Base-by-base conservation (phyloP, 2,329 filamentous ascomycete species). In the Penicillium brasilianum region DNA sequence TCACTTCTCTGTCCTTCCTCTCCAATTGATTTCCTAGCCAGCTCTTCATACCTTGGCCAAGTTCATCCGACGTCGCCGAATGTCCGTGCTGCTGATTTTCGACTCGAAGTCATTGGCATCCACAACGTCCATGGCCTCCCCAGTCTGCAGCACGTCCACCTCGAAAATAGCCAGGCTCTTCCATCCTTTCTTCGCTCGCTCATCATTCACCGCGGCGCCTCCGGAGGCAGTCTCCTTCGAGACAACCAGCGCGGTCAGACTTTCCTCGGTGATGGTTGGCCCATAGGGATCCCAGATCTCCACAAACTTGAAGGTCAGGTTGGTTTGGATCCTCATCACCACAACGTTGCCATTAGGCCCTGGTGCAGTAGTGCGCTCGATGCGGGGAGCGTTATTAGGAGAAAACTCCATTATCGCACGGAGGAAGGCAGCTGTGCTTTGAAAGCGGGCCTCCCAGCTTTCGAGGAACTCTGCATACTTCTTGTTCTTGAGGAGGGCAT, bases 51-150 rank as follows among this genome's bases (percentile, higher is more conserved):
- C 68, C 64, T 74, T 76, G 32, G 76, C 72, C 60, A 72, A 65
- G 57, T 79, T 72, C 75, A 76, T 77, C 60, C 72, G 75, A 30
- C 82, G 82, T 63, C 84, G 83, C 66, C 90, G 83, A 68, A 97
- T 96, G 60, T 90, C 90, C 0, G 93, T 96, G 78, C 93, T 97
- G 81, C 93, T 96, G 68, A 97, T 91, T 80, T 97, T 98, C 63
- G 86, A 85, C 28, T 88, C 86, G 77, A 96, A 97, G 66, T 85
- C 83, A 59, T 88, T 85, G 13, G 79, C 75, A 46, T 44, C 52
- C n/a, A 78, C 75, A 28, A 71, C 44, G 1, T 81, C 78, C n/a
- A 81, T 77, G 46, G 82, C 80, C 55, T 87, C 86, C 41, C 85
- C 82, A 2, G 88, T 85, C 76, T 94, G 90, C 16, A 99, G 83